Conservation (phyloP, 768 basidiomycete species). For the Udeniomyces megalosporus region DNA sequence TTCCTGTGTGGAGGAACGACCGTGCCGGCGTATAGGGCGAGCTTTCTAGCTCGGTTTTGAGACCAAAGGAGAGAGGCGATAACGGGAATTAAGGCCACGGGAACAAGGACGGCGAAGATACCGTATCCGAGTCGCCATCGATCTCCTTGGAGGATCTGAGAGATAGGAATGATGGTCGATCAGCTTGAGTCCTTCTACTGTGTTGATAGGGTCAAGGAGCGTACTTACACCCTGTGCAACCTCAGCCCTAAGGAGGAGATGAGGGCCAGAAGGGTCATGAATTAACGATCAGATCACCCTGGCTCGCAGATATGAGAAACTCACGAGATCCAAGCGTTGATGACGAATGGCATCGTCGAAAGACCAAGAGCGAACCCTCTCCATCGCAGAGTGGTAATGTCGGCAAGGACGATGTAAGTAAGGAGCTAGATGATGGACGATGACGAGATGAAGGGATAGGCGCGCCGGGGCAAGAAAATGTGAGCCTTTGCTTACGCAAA, state of each 20-base stretch:
- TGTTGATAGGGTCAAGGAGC: constrained; percentile 22
- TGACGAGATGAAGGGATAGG: too few relatives aligned
- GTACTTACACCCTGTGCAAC: constrained; percentile 28
- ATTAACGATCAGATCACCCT: too few relatives aligned
- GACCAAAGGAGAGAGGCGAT: constrained; percentile 29
- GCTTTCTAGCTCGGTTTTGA: constrained; percentile 24
- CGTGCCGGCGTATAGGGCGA: constrained; percentile 14
- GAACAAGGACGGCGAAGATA: constrained; percentile 19
- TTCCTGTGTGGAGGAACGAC: neutral
- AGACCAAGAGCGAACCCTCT: constrained; percentile 22
- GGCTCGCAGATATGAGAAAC: too few relatives aligned
- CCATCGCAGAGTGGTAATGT: constrained; percentile 33
- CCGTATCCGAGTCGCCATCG: constrained; percentile 34
- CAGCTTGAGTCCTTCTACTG: too few relatives aligned
- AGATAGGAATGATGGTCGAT: too few relatives aligned
- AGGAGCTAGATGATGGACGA: too few relatives aligned
- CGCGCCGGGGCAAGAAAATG: too few relatives aligned
- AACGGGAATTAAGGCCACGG: constrained; percentile 26
- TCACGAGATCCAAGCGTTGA: constrained; percentile 6
- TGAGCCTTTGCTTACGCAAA: constrained; percentile 25
- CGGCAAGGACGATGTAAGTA: constrained; percentile 23
- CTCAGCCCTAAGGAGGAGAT: constrained; percentile 28
- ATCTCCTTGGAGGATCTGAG: neutral
- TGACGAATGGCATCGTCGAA: constrained; percentile 6
- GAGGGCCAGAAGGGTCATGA: too few relatives aligned